phyloP scores from a whole-genome alignment of 2,329 filamentous ascomycete genomes.

The Arthrobotrys sphaeroides region DNA sequence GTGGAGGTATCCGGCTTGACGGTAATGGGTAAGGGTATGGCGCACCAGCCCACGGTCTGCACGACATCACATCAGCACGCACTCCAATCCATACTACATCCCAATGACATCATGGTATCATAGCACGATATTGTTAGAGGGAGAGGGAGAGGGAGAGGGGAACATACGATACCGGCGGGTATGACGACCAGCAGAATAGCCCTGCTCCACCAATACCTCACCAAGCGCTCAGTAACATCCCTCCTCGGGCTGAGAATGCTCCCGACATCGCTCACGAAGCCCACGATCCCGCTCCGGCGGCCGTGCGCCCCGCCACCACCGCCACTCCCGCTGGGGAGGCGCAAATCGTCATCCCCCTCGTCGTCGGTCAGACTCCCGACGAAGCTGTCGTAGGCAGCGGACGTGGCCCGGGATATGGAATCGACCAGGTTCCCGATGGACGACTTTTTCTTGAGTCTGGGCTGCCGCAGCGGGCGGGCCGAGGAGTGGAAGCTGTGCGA shows the following conservation, averaged over 20 bases:
- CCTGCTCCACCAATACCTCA: conserved; percentile 72
- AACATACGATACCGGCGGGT: conserved; percentile 69
- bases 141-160: neutral
- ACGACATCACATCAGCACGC: conserved; percentile 1
- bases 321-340: neutral
- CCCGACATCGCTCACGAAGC: conserved; percentile 51
- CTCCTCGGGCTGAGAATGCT: conserved; percentile 71
- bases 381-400: conserved; percentile 48
- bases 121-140: too few species aligned
- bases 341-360: conserved; percentile 11
- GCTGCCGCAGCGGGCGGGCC: conserved; percentile 23
- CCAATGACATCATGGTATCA: too few species aligned
- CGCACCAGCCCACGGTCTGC: conserved; percentile 39
- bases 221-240: conserved; percentile 68
- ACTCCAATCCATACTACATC: too few species aligned
- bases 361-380: conserved; percentile 41
- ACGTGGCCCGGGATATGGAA: conserved; percentile 44
- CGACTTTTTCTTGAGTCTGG: conserved; percentile 34
- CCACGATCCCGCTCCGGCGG: conserved; percentile 32
- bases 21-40: conserved; percentile 60
- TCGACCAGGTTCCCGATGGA: conserved; percentile 46
- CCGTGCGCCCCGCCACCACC: neutral
- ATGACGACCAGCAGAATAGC: conserved; percentile 71
- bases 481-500: conserved; percentile 40
- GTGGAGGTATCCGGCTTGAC: conserved; percentile 52